Evolutionary conservation across 179 eudicot species (phyloP).

Genomic region (Corrigiola litoralis): DNA sequence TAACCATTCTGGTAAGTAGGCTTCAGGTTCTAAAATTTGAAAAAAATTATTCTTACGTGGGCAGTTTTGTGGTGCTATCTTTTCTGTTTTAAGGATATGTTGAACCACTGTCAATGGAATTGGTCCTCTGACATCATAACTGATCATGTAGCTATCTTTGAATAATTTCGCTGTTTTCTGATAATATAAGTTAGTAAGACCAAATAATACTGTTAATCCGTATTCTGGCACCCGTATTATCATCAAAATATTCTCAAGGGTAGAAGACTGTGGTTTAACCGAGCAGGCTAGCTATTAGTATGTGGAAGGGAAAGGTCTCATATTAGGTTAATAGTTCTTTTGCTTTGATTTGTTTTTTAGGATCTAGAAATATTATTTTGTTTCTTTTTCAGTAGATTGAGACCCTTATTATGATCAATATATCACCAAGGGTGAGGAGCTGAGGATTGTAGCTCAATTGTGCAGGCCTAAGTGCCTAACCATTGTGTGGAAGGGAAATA

Average conservation of each 20-base stretch:
- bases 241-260: not conserved
- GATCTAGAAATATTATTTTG: no score
- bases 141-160: not conserved
- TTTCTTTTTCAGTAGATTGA: no score
- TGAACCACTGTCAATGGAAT: not conserved
- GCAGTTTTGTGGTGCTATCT: not conserved
- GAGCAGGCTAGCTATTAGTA: not conserved
- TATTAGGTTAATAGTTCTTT: no score
- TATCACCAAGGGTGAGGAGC: no score
- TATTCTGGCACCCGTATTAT: not conserved
- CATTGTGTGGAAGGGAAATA: no score
- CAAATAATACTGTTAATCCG: not conserved
- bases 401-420: no score
- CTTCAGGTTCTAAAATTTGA: constrained; percentile 6
- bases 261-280: not conserved
- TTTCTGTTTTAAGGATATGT: not conserved
- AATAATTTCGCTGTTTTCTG: not conserved
- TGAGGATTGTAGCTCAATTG: no score
- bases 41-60: not conserved
- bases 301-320: not conserved
- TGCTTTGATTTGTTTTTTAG: no score
- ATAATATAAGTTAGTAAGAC: not conserved
- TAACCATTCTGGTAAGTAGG: constrained; percentile 44
- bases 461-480: no score
- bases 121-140: not conserved